Evolutionary conservation across 305 asterid species (phyloP).

Genomic region (Fraxinus greggii): DNA sequence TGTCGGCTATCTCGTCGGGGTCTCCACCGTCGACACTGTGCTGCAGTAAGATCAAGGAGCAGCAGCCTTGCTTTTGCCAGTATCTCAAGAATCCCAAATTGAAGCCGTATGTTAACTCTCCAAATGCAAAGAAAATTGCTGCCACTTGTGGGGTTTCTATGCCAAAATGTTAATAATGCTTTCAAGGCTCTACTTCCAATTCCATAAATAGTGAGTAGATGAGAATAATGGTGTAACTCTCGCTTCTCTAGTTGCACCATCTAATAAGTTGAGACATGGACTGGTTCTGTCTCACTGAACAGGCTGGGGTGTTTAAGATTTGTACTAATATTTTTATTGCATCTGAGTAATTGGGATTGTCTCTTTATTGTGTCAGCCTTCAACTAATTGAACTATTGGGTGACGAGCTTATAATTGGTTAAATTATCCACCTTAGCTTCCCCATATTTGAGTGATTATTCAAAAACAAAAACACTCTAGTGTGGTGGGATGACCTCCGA

Average conservation of each 20-base stretch:
- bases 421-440: not conserved
- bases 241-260: not conserved
- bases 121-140: conserved; percentile 28
- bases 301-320: not conserved
- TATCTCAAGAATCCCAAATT: conserved; percentile 27
- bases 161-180: conserved; percentile 30
- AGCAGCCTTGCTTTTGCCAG: conserved; percentile 34
- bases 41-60: conserved; percentile 35
- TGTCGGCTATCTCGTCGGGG: conserved; percentile 16
- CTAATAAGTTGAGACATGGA: not conserved
- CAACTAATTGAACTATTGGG: not conserved
- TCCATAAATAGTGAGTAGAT: not conserved
- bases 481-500: not conserved
- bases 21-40: conserved; percentile 23
- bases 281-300: not conserved
- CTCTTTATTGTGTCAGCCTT: not conserved
- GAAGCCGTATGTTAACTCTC: conserved; percentile 5
- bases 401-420: not conserved
- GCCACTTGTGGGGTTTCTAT: conserved; percentile 26
- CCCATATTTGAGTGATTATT: not conserved
- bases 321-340: not conserved
- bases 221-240: not conserved
- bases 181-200: not conserved
- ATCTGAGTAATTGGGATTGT: not conserved
- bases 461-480: not conserved